Evolutionary conservation across 2,329 filamentous ascomycete species (phyloP).

Genomic region (Fusarium buxicola): DNA sequence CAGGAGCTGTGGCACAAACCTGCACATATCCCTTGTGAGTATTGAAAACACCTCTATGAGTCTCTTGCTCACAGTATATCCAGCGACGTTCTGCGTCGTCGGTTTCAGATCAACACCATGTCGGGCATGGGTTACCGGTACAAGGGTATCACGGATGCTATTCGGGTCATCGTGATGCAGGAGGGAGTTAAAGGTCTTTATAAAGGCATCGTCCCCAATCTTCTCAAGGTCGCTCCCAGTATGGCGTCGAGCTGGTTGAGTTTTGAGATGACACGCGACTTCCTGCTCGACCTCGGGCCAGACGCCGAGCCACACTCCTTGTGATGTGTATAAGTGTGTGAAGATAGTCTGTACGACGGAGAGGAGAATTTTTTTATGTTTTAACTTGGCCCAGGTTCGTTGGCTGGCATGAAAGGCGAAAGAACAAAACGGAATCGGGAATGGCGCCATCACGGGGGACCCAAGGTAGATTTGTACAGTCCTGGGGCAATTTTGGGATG

Average conservation of each 20-base stretch:
- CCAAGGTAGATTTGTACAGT: slow-evolving; percentile 35
- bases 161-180: slow-evolving; percentile 82
- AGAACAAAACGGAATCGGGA: slow-evolving; percentile 19
- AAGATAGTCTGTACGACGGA: slow-evolving; percentile 33
- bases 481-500: slow-evolving; percentile 15
- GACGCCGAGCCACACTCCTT: slow-evolving; percentile 49
- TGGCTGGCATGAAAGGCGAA: not conserved
- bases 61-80: slow-evolving; percentile 14
- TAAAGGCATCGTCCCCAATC: slow-evolving; percentile 94
- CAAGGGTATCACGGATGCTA: slow-evolving; percentile 84
- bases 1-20: slow-evolving; percentile 96
- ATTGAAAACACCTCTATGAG: slow-evolving; percentile 33
- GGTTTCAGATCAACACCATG: slow-evolving; percentile 99
- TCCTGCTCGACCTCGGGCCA: slow-evolving; percentile 73
- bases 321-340: slow-evolving; percentile 39
- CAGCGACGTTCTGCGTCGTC: slow-evolving; percentile 89
- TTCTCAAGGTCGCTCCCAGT: slow-evolving; percentile 96
- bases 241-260: slow-evolving; percentile 99
- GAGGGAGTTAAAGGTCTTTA: slow-evolving; percentile 90
- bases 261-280: slow-evolving; percentile 93
- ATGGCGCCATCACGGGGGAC: slow-evolving; percentile 24
- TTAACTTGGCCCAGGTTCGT: slow-evolving; percentile 11
- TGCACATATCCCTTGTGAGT: slow-evolving; percentile 97
- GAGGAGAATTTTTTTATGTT: slow-evolving; percentile 8
- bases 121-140: slow-evolving; percentile 98